Evolutionary conservation across 352 stramenopile genomes (phyloP).

Genomic region (Thalassiosira livingstoniorum): DNA sequence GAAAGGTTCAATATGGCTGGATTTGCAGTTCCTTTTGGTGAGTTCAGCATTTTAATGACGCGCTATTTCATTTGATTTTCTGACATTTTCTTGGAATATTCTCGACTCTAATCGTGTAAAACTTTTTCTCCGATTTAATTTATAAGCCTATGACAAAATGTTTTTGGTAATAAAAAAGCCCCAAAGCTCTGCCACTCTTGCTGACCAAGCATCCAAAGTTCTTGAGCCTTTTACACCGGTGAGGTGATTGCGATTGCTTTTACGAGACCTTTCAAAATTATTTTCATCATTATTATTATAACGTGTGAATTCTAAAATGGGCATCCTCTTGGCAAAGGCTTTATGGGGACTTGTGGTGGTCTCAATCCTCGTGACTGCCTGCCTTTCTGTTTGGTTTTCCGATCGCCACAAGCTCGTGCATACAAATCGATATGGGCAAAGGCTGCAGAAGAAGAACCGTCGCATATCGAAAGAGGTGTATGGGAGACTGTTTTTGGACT

Average conservation of each 20-base stretch:
- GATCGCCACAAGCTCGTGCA: neutral
- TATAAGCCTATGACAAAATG: slow-evolving; percentile 47
- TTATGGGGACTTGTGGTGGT: slow-evolving; percentile 8
- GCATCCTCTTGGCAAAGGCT: neutral
- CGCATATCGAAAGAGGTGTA: slow-evolving; percentile 18
- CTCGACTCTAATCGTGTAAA: too few relatives aligned
- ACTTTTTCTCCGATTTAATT: too few relatives aligned
- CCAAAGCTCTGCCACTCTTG: neutral
- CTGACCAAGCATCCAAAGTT: slow-evolving; percentile 32
- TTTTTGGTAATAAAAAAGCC: slow-evolving; percentile 40
- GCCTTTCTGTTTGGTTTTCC: slow-evolving; percentile 40
- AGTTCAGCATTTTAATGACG: too few relatives aligned
- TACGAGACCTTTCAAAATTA: too few relatives aligned
- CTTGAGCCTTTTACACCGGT: slow-evolving; percentile 29
- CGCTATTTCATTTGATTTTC: too few relatives aligned
- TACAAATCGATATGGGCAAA: neutral
- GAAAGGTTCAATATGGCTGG: slow-evolving; percentile 26
- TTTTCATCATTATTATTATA: too few relatives aligned
- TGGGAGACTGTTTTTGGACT: slow-evolving; percentile 32
- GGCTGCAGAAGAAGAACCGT: neutral
- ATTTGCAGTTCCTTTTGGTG: slow-evolving; percentile 28
- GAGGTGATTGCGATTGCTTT: too few relatives aligned
- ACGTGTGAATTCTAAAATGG: too few relatives aligned
- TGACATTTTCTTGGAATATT: too few relatives aligned
- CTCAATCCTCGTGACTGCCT: slow-evolving; percentile 23